Evolutionary conservation across 2,329 filamentous ascomycete genomes (phyloP).

Genomic region (Aspergillus texensis): DNA sequence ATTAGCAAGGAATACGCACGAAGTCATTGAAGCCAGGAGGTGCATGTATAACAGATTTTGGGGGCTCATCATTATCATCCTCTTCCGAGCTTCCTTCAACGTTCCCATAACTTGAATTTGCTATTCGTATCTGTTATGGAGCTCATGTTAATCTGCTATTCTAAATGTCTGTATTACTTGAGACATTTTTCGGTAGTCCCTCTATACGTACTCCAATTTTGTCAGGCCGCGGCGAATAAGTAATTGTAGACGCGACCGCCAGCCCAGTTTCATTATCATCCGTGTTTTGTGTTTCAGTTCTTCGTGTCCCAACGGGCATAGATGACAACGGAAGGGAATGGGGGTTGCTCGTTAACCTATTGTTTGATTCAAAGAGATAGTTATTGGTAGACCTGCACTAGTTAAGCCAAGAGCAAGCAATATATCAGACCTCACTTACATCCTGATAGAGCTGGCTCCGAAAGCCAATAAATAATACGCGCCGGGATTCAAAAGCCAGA

Average conservation of each 20-base stretch:
- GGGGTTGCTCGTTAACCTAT: neutral
- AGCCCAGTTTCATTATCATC: neutral
- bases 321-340: neutral
- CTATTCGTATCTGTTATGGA: conserved; percentile 35
- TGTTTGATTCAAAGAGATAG: neutral
- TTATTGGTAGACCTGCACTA: neutral
- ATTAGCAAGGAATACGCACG: conserved; percentile 54
- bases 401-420: neutral
- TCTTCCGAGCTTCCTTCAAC: conserved; percentile 39
- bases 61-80: conserved; percentile 67
- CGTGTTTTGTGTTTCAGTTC: neutral
- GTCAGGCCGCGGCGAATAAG: neutral
- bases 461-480: neutral
- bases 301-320: neutral
- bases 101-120: conserved; percentile 18
- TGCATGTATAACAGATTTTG: conserved; percentile 88
- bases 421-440: neutral
- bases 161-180: neutral
- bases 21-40: conserved; percentile 81
- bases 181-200: neutral
- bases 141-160: neutral
- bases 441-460: neutral
- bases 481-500: neutral
- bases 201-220: conserved; percentile 24
- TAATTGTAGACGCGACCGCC: neutral